Evolutionary conservation across 2,329 filamentous ascomycete species (phyloP), one percentile per base, ranked within the genome.

Genomic region (Cyphellophora europaea): DNA sequence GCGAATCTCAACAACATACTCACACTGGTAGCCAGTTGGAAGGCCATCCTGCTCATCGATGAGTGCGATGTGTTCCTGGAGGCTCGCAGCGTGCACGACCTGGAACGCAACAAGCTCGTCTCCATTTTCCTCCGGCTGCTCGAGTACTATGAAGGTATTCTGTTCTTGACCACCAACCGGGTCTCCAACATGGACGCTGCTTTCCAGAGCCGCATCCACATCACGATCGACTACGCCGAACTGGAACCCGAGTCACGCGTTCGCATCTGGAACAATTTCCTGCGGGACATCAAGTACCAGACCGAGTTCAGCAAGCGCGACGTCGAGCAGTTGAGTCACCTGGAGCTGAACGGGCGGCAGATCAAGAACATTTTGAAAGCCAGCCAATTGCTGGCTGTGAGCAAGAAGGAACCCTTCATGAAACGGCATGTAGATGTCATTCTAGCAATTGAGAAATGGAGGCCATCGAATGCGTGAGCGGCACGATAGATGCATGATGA

Each of bases 1-100:
- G 41, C 47, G 0, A 59, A 57, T 15, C 56, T 73, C 5, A 43
- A 38, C 31, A 53, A 60, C 23, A 61, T 71, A 12, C 52, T 70
- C 1, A 59, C 63, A 28, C 65, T 71, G 57, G 58, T 60, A 40
- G 61, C 61, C 0, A 62, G 58, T 38, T 73, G 69, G 69, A 64
- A 66, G 23, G 64, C 65, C 10, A 59, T 74, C 4, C 55, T 72
- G 0, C 60, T 74, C 3, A 59, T 71, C 3, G 69, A 48, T 48
- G 67, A 69, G 37, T 68, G 66, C 27, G 63, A 69, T 42, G 50
- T 62, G 14, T 62, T 63, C 45, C 49, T 63, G 15, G 57, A 61
- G 45, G 49, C 58, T 19, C 57, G 64, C 21, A 54, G 44, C 13
- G 44, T 55, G 3, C 49, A 59, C 17, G 62, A 66, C 38, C 51